phyloP scores from a whole-genome alignment of 1,139 yeast genomes.

The Magnusiomyces magnusii region DNA sequence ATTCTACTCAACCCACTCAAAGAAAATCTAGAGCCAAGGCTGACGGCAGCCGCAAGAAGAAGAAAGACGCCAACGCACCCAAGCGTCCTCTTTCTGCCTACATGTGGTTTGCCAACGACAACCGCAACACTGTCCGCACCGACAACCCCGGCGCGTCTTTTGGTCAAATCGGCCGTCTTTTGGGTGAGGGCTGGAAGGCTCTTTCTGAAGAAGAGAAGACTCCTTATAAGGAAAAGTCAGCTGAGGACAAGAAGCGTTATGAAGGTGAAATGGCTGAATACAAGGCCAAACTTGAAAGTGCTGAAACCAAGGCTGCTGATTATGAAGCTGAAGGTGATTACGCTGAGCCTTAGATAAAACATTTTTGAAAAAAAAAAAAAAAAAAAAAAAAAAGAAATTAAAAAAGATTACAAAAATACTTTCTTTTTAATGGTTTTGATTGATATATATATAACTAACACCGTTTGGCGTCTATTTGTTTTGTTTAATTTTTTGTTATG shows the following conservation, averaged over 20 bases:
- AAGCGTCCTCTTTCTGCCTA: conserved; percentile 97
- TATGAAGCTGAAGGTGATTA: background rate
- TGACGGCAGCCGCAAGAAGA: conserved; percentile 16
- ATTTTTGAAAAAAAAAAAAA: too few relatives aligned
- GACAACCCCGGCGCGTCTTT: conserved; percentile 93
- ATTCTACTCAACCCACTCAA: conserved; percentile 23
- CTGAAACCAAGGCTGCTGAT: background rate
- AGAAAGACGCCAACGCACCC: conserved; percentile 92
- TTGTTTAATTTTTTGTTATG: background rate
- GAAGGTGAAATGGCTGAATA: conserved; percentile 94
- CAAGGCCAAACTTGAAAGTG: conserved; percentile 21
- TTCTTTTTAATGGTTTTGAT: too few relatives aligned
- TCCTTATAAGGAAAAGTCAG: conserved; percentile 91
- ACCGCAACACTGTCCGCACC: conserved; percentile 89
- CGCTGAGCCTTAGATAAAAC: background rate
- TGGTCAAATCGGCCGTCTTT: conserved; percentile 47
- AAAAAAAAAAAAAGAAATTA: too few relatives aligned
- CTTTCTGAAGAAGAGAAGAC: conserved; percentile 68
- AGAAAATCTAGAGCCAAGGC: conserved; percentile 9
- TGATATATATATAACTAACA: too few relatives aligned
- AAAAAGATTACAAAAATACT: background rate
- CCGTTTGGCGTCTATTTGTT: too few relatives aligned
- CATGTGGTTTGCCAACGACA: conserved; percentile 97
- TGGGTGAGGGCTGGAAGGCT: conserved; percentile 97
- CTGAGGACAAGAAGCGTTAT: conserved; percentile 93